These are phyloP conservation scores for Aurinia saxatilis DNA, from an alignment of 345 rosid species.

Conservation along the genomic window DNA sequence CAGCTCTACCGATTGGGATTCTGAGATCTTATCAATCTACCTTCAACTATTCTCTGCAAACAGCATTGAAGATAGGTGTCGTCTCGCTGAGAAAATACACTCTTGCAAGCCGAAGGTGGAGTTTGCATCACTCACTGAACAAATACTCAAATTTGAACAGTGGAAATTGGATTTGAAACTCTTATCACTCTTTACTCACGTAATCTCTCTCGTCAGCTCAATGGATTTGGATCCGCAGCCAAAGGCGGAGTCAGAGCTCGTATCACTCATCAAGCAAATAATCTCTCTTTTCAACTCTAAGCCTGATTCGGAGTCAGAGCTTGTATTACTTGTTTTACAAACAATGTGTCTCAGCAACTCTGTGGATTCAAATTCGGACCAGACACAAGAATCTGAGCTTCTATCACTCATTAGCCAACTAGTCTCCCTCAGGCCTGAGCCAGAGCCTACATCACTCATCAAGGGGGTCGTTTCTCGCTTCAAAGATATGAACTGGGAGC, in stretches of 20 bases:
- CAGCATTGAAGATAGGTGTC: no score
- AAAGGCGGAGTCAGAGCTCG: background rate
- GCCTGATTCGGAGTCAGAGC: background rate
- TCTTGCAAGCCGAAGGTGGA: background rate
- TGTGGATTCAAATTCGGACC: background rate
- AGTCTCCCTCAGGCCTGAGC: background rate
- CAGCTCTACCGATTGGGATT: no score
- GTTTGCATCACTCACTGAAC: background rate
- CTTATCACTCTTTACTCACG: background rate
- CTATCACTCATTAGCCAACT: no score
- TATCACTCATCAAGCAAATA: background rate
- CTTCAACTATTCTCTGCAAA: no score
- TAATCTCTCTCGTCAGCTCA: background rate
- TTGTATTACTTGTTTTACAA: background rate
- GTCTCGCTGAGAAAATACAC: no score
- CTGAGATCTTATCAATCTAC: no score
- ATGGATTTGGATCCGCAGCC: background rate
- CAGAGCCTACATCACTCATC: background rate
- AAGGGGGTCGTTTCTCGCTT: background rate
- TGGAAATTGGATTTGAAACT: no score
- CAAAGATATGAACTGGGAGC: background rate
- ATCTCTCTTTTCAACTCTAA: background rate
- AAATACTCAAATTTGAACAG: background rate
- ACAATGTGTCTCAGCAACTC: background rate
- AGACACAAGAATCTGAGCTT: no score